Conservation (phyloP, 192 early-diverging fungal genomes). For the Rhizoclosmatium globosum region DNA sequence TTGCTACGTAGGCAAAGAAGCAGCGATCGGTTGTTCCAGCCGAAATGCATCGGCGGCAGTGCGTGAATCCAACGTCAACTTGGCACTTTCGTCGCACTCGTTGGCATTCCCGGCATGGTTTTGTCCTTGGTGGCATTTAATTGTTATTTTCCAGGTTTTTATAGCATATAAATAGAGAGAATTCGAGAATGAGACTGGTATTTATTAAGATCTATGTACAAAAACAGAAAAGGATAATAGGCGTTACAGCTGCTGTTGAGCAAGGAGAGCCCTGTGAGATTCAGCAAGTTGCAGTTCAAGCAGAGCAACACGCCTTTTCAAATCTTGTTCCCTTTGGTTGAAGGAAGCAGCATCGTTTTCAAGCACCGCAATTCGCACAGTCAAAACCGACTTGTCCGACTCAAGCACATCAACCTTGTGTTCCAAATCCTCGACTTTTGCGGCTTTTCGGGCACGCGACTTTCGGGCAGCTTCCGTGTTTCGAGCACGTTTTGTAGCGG, state of each 20-base stretch:
- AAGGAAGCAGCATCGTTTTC: constrained; percentile 27
- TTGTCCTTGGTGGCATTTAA: no score
- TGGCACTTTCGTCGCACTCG: no score
- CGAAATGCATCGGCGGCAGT: no score
- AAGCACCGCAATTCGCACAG: constrained; percentile 36
- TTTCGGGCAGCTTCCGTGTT: constrained; percentile 92
- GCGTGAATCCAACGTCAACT: no score
- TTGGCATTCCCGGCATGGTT: no score
- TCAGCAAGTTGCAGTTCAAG: constrained; percentile 39
- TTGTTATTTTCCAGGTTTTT: no score
- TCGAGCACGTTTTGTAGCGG: constrained; percentile 22
- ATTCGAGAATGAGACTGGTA: no score
- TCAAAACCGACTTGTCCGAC: constrained; percentile 48
- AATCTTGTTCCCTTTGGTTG: constrained; percentile 23
- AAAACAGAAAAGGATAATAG: no score
- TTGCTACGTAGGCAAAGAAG: no score
- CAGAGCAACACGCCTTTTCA: constrained; percentile 53
- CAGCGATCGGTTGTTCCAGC: no score
- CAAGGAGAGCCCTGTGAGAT: constrained; percentile 34
- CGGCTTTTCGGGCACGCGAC: constrained; percentile 85
- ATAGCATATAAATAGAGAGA: no score
- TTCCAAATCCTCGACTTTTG: constrained; percentile 84
- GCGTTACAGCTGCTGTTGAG: background rate
- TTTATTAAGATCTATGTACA: no score
- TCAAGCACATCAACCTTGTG: constrained; percentile 79